A percentile compares a stretch with the other conserved stretches of the same genome.
These are phyloP conservation scores for Yamadazyma mexicana DNA, from an alignment of 1,139 yeast species.

Conservation along the genomic window DNA sequence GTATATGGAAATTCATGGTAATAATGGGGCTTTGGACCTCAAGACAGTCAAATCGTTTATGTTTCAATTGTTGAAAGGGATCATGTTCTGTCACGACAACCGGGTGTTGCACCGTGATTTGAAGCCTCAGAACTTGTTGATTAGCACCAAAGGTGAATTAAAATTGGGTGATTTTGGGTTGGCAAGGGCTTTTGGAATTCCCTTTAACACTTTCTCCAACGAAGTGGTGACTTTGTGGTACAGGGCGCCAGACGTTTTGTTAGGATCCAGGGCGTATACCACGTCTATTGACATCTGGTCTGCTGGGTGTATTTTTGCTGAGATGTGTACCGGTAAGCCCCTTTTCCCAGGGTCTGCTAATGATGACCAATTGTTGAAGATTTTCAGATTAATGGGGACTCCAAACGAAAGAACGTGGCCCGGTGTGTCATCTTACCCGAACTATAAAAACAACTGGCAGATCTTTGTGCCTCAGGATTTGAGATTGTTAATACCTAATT, in stretches of 20 bases:
- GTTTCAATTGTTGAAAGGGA: slow-evolving; percentile 89
- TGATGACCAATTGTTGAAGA: slow-evolving; percentile 88
- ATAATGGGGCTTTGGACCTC: slow-evolving; percentile 76
- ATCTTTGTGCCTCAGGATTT: slow-evolving; percentile 83
- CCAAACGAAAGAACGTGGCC: slow-evolving; percentile 98
- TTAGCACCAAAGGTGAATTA: slow-evolving; percentile 84
- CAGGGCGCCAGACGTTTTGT: slow-evolving; percentile 94
- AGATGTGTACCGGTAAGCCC: slow-evolving; percentile 98
- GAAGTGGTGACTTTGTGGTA: slow-evolving; percentile 99
- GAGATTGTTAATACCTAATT: slow-evolving; percentile 68
- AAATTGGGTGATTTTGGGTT: slow-evolving; percentile 97
- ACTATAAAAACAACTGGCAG: slow-evolving; percentile 79
- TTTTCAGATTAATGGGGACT: slow-evolving; percentile 92
- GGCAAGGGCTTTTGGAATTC: slow-evolving; percentile 97
- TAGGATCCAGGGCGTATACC: slow-evolving; percentile 93
- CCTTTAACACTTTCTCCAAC: slow-evolving; percentile 94
- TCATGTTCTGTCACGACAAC: slow-evolving; percentile 93
- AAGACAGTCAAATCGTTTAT: slow-evolving; percentile 84
- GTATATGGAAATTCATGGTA: slow-evolving; percentile 91
- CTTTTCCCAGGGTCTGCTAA: slow-evolving; percentile 94
- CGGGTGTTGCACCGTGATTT: slow-evolving; percentile 92
- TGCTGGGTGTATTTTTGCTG: slow-evolving; percentile 96
- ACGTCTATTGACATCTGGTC: slow-evolving; percentile 99
- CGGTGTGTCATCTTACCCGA: slow-evolving; percentile 81
- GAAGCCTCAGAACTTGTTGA: slow-evolving; percentile 91